Evolutionary conservation across 306 rosid genomes (phyloP), one percentile per base, ranked within the genome.

Genomic region (Citrullus mucosospermus): DNA sequence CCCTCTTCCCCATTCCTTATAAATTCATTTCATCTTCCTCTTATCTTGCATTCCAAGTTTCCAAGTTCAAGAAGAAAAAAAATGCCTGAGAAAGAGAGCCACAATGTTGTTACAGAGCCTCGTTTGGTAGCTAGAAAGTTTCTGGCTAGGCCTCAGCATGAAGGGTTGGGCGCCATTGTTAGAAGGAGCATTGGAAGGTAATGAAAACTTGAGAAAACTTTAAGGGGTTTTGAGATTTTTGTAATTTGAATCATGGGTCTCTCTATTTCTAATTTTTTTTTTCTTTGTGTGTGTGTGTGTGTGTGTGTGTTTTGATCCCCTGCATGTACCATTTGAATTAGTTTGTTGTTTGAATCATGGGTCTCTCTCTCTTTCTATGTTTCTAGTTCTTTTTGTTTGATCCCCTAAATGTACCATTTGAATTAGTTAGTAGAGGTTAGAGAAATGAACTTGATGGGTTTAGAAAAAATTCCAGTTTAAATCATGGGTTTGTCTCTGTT

Each of bases 101-200:
- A 58, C 60, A 62, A 55, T 55, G 73, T 43, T 63, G 48, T 87
- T n/a, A 57, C 57, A 34, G 85, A 91, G 66, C 90, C 97, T 50
- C 96, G 99, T 75, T 69, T 55, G 22, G 96, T 92, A 34, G 85
- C 86, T 41, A 90, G 91, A 75, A 91, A 92, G 77, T 92, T 95
- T 85, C 85, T 92, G 84, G 97, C 99, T 18, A 87, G 90, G 83
- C 97, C 97, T 81, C 99, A 92, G 79, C 91, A 67, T 81, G 99
- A 95, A 84, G 99, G 99, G 51, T 84, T 85, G 53, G 99, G 97
- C 2, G 99, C 99, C 43, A 85, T 90, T 88, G 99, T 95, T 77
- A 86, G 99, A 81, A 91, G 99, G 83, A 95, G 99, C 91, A 92
- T 95, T 65, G 99, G 99, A 80, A 63, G 99, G 99, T 91, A 83